Percentiles rank a stretch among this genome's conserved stretches.
Conservation (phyloP, 208 protist species). For the Leptomonas pyrrhocoris region DNA sequence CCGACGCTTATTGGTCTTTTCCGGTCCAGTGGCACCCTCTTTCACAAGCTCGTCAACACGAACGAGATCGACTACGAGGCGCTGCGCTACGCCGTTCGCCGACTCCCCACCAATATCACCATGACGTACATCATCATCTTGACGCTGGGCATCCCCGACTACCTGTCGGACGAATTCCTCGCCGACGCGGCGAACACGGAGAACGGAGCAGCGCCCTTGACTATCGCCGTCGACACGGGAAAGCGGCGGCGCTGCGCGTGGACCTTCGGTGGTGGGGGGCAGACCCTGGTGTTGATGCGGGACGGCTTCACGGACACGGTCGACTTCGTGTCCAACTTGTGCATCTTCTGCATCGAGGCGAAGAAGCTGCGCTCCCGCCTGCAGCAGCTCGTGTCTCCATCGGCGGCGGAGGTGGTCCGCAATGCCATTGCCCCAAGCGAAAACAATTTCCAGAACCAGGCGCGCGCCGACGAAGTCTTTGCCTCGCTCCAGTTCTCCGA, state of each 20-base stretch:
- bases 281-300: slow-evolving; percentile 83
- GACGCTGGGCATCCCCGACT: slow-evolving; percentile 53
- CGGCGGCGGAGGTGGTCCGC: slow-evolving; percentile 66
- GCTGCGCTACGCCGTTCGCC: slow-evolving; percentile 62
- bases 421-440: slow-evolving; percentile 27
- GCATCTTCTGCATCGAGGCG: slow-evolving; percentile 79
- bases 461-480: slow-evolving; percentile 30
- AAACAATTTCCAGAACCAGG: background rate
- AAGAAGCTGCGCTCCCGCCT: slow-evolving; percentile 71
- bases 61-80: slow-evolving; percentile 70
- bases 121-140: slow-evolving; percentile 71
- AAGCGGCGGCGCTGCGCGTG: slow-evolving; percentile 71
- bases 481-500: slow-evolving; percentile 56
- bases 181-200: slow-evolving; percentile 43
- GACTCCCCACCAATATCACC: slow-evolving; percentile 71
- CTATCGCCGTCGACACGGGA: slow-evolving; percentile 51
- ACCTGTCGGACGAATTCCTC: slow-evolving; percentile 59
- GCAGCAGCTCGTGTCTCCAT: slow-evolving; percentile 72
- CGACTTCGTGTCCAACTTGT: slow-evolving; percentile 85
- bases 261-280: slow-evolving; percentile 59
- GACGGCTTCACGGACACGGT: slow-evolving; percentile 88
- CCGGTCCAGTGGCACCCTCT: slow-evolving; percentile 50
- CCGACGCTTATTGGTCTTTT: slow-evolving; percentile 56
- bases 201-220: slow-evolving; percentile 14
- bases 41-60: slow-evolving; percentile 60